A percentile compares a stretch with the other conserved stretches of the same genome.
Conservation (phyloP, 306 rosid genomes). For the Albizia julibrissin region DNA sequence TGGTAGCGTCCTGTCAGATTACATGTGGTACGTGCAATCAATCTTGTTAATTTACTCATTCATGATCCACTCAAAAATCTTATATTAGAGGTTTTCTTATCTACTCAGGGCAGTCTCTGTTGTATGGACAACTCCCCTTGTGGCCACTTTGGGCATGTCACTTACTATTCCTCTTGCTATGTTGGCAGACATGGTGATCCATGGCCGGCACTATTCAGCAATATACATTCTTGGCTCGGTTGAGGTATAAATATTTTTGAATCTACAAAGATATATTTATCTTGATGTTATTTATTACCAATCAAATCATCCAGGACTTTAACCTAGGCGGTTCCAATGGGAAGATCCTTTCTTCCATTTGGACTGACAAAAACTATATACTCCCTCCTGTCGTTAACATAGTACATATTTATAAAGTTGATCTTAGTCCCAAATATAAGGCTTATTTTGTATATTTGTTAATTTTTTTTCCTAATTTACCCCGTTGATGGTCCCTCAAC, state of each 20-base stretch:
- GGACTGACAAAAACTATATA: neutral
- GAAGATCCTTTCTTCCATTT: neutral
- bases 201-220: conserved; percentile 90
- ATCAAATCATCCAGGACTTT: neutral
- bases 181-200: conserved; percentile 97
- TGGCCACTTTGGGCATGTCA: conserved; percentile 98
- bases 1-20: conserved; percentile 97
- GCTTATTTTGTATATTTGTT: no score
- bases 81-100: conserved; percentile 30
- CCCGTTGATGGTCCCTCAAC: no score
- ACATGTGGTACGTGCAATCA: conserved; percentile 69
- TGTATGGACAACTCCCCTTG: conserved; percentile 98
- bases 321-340: neutral
- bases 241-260: conserved; percentile 57
- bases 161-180: conserved; percentile 99
- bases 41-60: conserved; percentile 15
- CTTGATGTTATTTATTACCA: neutral
- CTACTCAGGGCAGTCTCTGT: conserved; percentile 85
- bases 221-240: conserved; percentile 88
- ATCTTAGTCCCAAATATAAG: no score
- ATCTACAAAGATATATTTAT: neutral
- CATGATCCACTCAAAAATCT: conserved; percentile 13
- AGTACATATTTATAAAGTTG: no score
- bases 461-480: no score
- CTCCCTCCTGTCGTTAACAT: no score